Percentiles rank a stretch among this genome's conserved stretches.
phyloP scores from a whole-genome alignment of 441 rosid species.

The Gossypium gossypioides region DNA sequence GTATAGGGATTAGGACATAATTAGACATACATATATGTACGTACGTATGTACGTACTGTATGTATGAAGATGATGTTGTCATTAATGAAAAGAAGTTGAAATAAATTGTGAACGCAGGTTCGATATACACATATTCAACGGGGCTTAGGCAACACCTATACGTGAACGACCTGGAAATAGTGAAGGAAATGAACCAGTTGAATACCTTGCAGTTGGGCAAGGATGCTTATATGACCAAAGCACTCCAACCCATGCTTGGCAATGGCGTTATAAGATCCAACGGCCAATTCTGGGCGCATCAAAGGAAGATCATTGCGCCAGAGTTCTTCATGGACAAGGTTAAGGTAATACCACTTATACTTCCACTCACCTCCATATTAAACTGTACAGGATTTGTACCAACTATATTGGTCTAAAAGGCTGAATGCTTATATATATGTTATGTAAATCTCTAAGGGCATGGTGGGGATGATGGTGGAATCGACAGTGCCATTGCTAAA shows the following conservation, averaged over 20 bases:
- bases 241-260: conserved; percentile 56
- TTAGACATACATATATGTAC: neutral
- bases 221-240: conserved; percentile 53
- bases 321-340: conserved; percentile 70
- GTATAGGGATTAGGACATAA: too few species aligned
- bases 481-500: conserved; percentile 41
- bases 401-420: neutral
- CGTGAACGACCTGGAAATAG: conserved; percentile 49
- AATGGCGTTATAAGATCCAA: conserved; percentile 65
- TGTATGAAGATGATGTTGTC: neutral
- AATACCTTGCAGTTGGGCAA: conserved; percentile 58
- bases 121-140: conserved; percentile 60
- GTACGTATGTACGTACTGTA: neutral
- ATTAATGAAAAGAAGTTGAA: neutral
- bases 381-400: too few species aligned
- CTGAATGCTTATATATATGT: neutral
- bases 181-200: conserved; percentile 60
- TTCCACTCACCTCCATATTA: neutral
- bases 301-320: conserved; percentile 61
- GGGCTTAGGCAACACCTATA: conserved; percentile 62
- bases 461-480: conserved; percentile 64
- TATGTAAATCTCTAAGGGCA: conserved; percentile 20
- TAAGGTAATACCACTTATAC: conserved; percentile 26
- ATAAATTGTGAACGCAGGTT: conserved; percentile 28
- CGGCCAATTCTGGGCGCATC: conserved; percentile 61